These are phyloP conservation scores for Hemisphaericaspora xylanilytica DNA, from an alignment of 1,139 yeast species.

Conservation along the genomic window DNA sequence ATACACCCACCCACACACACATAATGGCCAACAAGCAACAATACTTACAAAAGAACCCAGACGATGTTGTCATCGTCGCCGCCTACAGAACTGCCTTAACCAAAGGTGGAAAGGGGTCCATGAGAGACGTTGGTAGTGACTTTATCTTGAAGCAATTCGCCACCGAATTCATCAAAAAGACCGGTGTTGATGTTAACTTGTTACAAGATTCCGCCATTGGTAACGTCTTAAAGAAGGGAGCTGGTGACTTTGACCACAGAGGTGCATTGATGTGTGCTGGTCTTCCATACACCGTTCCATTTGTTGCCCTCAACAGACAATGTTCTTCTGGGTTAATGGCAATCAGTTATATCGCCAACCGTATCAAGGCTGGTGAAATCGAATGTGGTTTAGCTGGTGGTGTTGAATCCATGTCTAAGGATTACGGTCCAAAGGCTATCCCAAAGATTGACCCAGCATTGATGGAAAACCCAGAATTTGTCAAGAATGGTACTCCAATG, in stretches of 20 bases:
- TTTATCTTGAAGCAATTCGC: constrained; percentile 30
- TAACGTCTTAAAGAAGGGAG: constrained; percentile 77
- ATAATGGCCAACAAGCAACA: constrained; percentile 12
- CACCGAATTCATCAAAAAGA: constrained; percentile 25
- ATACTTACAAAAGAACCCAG: constrained; percentile 15
- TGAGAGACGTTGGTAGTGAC: constrained; percentile 35
- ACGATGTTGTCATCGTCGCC: constrained; percentile 30
- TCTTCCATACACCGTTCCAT: constrained; percentile 34
- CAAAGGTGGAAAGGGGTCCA: constrained; percentile 35
- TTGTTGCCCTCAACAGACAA: constrained; percentile 39
- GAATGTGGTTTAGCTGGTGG: constrained; percentile 41
- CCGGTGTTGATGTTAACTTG: constrained; percentile 28
- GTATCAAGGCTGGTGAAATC: constrained; percentile 32
- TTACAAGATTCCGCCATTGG: constrained; percentile 79
- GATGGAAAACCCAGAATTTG: constrained; percentile 18
- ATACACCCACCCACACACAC: neutral
- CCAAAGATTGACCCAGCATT: constrained; percentile 22
- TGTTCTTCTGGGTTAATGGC: constrained; percentile 45
- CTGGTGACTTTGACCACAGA: constrained; percentile 83
- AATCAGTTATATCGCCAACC: constrained; percentile 31
- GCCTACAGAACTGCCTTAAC: constrained; percentile 40
- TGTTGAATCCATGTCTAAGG: constrained; percentile 42
- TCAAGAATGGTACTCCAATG: constrained; percentile 51
- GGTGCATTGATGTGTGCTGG: constrained; percentile 52
- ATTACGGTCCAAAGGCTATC: constrained; percentile 36